Evolutionary conservation across 495 filamentous ascomycete species (phyloP), one percentile per base, ranked within the genome.

Genomic region (Talaromyces borbonicus): DNA sequence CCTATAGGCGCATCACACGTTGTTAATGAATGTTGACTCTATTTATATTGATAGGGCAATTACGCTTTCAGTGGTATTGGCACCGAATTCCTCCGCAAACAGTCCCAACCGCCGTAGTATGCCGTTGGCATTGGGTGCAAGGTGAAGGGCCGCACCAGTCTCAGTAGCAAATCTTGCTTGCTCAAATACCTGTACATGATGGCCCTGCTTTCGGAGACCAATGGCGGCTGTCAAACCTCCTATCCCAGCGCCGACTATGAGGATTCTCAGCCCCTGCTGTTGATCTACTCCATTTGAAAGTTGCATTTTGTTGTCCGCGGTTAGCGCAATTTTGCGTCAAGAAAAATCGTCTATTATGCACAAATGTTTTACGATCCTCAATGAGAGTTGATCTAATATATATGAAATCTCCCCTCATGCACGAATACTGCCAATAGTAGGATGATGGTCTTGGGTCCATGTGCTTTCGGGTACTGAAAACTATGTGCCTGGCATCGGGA

Each of bases 171-270:
- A 69, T 48, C 66, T 62, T 4, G 62, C 56, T 22, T 55, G 60
- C 35, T 71, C 67, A 43, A 67, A 67, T 42, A 67, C 68, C 9
- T 73, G 30, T 19, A 19, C 26, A 32, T 44, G 42, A 52, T 80
- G 75, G 20, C 75, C 76, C 11, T 66, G 66, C 8, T 62, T 60
- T 48, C 72, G 65, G 11, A 79, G 58, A 7, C 72, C 68, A 12
- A 76, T 61, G 4, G 77, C 74, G 16, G 73, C 65, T 8, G 63
- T 62, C 1, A 80, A 58, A 12, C 76, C 76, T 22, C 71, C 62
- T 29, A 79, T 69, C 8, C 75, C 75, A 20, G 71, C 75, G 22
- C 75, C 75, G 38, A 75, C 66, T 36, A 78, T 60, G 26, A 74
- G 49, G 20, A 78, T 58, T 25, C 66, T 44, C n/a, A 43, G 12